Conservation (phyloP, 306 rosid genomes). For the Carpinus viminea region DNA sequence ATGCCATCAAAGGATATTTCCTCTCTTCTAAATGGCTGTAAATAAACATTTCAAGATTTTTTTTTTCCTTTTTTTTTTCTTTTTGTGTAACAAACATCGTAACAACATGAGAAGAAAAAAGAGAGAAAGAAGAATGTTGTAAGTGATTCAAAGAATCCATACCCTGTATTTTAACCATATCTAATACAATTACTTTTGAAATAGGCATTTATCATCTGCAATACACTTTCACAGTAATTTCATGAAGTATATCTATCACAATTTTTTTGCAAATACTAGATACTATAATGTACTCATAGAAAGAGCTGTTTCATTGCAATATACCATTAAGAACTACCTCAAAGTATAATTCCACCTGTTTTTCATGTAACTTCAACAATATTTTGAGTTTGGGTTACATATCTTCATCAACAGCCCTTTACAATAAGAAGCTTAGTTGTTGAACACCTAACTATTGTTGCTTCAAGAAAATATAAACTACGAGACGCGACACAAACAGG, state of each 20-base stretch:
- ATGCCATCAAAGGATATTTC: not conserved
- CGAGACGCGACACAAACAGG: not conserved
- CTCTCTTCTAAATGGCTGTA: not conserved
- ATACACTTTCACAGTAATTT: not conserved
- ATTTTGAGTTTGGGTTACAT: not conserved
- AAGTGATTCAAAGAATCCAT: not conserved
- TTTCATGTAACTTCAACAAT: conserved; percentile 18
- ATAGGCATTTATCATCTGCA: not conserved
- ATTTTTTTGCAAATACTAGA: not conserved
- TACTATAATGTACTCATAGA: too few relatives aligned
- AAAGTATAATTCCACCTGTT: conserved; percentile 49
- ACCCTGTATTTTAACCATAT: not conserved
- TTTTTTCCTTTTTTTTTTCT: too few relatives aligned
- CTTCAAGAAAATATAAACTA: not conserved
- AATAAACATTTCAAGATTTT: too few relatives aligned
- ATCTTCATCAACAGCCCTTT: not conserved
- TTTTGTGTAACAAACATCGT: not conserved
- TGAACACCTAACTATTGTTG: not conserved
- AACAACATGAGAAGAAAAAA: too few relatives aligned
- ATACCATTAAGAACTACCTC: not conserved
- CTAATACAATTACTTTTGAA: not conserved
- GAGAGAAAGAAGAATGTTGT: too few relatives aligned
- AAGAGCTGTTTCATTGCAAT: too few relatives aligned
- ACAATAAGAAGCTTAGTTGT: not conserved
- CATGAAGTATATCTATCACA: not conserved